Base-by-base conservation (phyloP, 2,329 filamentous ascomycete genomes). In the Trichothecium roseum region DNA sequence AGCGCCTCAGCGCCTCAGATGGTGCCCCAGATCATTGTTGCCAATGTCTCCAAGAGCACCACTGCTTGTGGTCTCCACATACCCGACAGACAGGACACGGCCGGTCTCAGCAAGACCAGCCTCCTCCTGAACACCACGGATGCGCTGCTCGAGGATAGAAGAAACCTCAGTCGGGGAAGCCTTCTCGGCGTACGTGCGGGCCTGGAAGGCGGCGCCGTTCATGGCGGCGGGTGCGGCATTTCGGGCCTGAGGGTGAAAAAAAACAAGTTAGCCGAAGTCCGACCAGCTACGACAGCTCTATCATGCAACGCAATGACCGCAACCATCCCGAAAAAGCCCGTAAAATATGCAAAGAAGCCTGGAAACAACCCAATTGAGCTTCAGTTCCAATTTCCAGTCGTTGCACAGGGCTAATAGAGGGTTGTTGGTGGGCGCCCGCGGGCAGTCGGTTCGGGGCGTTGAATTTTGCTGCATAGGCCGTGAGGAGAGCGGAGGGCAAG, bases 101-200 rank as follows among this genome's bases (percentile, higher is more conserved):
- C 91, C 91, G 62, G 91, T 98, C 83, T 98, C 91, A 66, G 91
- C 87, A 56, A 98, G 84, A 64, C 78, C 79, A 62, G 85, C 75
- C 75, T 96, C 91, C 73, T 96, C 91, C 69, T 94, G 84, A 53
- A 96, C 86, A 75, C 91, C 91, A 63, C 91, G 85, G 61, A 98
- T 98, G 69, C 88, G 80, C 79, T 96, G 89, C 76, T 96, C 91
- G 62, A 98, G 84, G 68, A 98, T 96, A 54, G 89, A 95, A 54
- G 91, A 96, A 56, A 96, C 89, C 76, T 98, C 91, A 57, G 89
- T 98, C 55, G 91, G 91, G 42, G 87, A 68, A 57, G 91, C 87
- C 78, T 96, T 96, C 53, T 85, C 83, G 62, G 86, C 89, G 71
- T 94, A 96, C 67, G 76, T 77, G 69, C 91, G 85, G 64, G 79